Evolutionary conservation across 192 early-diverging fungal genomes (phyloP), one percentile per base, ranked within the genome.

Genomic region (Coemansia sp.): DNA sequence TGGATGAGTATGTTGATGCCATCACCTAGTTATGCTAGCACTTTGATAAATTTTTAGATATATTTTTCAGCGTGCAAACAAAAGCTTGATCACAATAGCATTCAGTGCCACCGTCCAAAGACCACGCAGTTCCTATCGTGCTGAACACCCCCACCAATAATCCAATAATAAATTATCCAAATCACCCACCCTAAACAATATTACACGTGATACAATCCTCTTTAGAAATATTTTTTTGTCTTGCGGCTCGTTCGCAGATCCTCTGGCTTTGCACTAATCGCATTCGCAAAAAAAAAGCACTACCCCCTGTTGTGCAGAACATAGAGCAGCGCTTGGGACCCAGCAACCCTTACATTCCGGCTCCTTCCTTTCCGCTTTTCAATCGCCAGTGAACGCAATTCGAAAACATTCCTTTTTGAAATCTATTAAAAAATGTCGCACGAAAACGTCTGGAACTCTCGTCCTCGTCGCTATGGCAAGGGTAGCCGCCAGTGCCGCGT

Each of bases 401-500:
- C 51, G 21, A 52, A 52, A 52, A 52, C 8, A 31, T 7, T 31
- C 28, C 55, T 38, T 58, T 58, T 31, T 34, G 55, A 55, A 30
- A 68, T 70, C 25, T 84, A 69, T 74, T 64, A 65, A 68, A 93
- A 82, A 71, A 97, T 95, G 97, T 89, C 95, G 82, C 97, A 98
- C 95, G 83, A 82, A 69, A 88, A 86, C 85, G 92, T 98, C 76
- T 98, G 94, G 94, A 92, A 89, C 92, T 97, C 97, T 61, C 95
- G 90, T 87, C 94, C 95, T 82, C 89, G 92, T 78, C 86, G 87
- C 72, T 95, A 92, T 85, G 94, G 95, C 76, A 99, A 99, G 88
- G 97, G 97, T 67, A 95, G 94, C 82, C 95, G 97, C 65, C 88
- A 93, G 82, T 98, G 97, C 88, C 94, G 97, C 76, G 94, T 98